Conservation (phyloP, 2,329 filamentous ascomycete species). For the Ophiobolus disseminans region DNA sequence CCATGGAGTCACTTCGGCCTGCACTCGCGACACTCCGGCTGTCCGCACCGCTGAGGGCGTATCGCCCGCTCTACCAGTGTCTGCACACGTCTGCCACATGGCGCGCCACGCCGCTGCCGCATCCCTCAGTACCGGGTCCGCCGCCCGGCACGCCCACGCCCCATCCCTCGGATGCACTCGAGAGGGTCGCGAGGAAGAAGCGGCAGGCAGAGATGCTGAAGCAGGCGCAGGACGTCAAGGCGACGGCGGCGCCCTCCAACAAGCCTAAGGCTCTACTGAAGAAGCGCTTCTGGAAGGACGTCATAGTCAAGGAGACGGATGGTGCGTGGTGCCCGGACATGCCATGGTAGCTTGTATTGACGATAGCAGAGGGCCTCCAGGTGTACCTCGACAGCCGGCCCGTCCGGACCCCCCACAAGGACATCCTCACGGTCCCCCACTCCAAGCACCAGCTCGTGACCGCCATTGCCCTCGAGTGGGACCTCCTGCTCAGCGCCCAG, state of each 20-base stretch:
- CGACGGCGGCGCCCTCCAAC: constrained; percentile 39
- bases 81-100: constrained; percentile 53
- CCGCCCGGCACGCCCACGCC: constrained; percentile 65
- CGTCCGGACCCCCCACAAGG: constrained; percentile 77
- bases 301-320: constrained; percentile 67
- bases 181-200: constrained; percentile 56
- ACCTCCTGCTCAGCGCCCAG: constrained; percentile 78
- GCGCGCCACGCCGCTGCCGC: constrained; percentile 62
- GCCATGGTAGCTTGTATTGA: not conserved
- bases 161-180: constrained; percentile 55
- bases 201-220: constrained; percentile 59
- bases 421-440: constrained; percentile 73
- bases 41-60: constrained; percentile 21
- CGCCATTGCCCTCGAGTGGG: constrained; percentile 93
- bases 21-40: constrained; percentile 30
- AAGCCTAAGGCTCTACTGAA: constrained; percentile 61
- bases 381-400: constrained; percentile 80
- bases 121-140: constrained; percentile 65
- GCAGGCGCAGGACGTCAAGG: constrained; percentile 53
- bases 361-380: constrained; percentile 56
- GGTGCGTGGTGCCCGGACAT: constrained; percentile 46
- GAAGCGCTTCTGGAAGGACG: constrained; percentile 90
- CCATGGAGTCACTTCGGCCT: constrained; percentile 42
- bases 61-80: constrained; percentile 41
- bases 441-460: constrained; percentile 82